phyloP scores from a whole-genome alignment of 257 asterid species.

The Lycium barbarum region DNA sequence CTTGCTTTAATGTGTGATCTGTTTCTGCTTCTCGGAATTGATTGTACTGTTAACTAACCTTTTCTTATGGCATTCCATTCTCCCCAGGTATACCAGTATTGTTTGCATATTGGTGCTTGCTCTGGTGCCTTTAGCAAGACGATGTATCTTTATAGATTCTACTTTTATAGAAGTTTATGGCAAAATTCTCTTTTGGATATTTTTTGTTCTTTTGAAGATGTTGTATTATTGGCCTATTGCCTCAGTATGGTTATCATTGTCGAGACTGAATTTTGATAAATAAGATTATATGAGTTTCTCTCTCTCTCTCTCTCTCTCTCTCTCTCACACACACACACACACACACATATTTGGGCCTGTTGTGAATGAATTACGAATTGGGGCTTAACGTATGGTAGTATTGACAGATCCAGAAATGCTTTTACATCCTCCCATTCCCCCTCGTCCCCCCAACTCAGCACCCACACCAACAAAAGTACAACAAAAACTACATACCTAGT shows the following conservation, averaged over 20 bases:
- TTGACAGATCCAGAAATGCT: neutral
- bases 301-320: neutral
- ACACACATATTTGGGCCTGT: neutral
- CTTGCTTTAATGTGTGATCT: neutral
- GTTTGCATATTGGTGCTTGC: constrained; percentile 25
- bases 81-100: constrained; percentile 18
- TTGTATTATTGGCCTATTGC: constrained; percentile 30
- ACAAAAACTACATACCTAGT: no score
- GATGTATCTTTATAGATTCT: constrained; percentile 6
- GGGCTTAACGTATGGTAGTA: neutral
- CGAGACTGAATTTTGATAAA: constrained; percentile 34
- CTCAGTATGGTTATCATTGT: constrained; percentile 32
- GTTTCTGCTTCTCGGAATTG: neutral
- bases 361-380: neutral
- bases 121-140: neutral
- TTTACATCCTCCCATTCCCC: neutral
- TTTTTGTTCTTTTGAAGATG: constrained; percentile 21
- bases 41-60: neutral
- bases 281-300: constrained; percentile 17
- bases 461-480: no score
- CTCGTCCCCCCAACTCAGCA: neutral
- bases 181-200: neutral
- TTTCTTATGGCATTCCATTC: neutral
- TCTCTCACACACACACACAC: neutral
- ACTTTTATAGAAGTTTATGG: constrained; percentile 9